These are phyloP conservation scores for Eucalyptus shirleyi DNA, from an alignment of 345 rosid genomes.

Conservation along the genomic window DNA sequence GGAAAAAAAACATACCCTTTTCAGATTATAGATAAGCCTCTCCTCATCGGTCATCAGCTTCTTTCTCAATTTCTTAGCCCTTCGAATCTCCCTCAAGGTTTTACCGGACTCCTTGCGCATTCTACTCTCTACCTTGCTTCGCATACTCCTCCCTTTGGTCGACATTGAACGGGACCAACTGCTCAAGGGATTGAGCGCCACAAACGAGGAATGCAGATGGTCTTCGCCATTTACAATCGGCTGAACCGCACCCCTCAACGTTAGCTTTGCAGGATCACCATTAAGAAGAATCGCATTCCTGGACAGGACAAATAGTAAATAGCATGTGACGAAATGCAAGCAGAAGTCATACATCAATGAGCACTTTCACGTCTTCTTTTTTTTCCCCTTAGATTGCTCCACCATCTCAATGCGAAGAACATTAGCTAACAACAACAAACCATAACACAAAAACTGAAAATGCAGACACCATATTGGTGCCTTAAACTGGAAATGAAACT, in stretches of 20 bases:
- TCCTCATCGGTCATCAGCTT: slow-evolving; percentile 98
- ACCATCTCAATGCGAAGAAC: not conserved
- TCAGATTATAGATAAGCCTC: slow-evolving; percentile 85
- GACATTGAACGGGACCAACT: slow-evolving; percentile 64
- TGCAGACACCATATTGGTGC: not conserved
- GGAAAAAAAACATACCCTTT: slow-evolving; percentile 40
- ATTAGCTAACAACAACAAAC: not conserved
- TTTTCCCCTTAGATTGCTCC: not conserved
- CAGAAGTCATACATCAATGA: not conserved
- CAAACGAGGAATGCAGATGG: not conserved
- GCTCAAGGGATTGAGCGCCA: not conserved
- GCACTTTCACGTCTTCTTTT: not conserved
- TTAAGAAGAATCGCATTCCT: not conserved
- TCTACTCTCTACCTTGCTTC: slow-evolving; percentile 87
- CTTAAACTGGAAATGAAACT: not conserved
- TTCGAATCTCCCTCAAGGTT: slow-evolving; percentile 75
- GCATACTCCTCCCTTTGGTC: slow-evolving; percentile 80
- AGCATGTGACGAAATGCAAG: not conserved
- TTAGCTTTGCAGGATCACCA: not conserved
- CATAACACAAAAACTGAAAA: not conserved
- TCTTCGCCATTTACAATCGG: not conserved
- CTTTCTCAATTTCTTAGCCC: slow-evolving; percentile 83
- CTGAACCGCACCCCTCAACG: not conserved
- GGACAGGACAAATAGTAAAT: not conserved
- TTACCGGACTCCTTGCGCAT: slow-evolving; percentile 91